These are phyloP conservation scores for Cicer chorassanicum DNA, from an alignment of 306 rosid species.

Conservation along the genomic window DNA sequence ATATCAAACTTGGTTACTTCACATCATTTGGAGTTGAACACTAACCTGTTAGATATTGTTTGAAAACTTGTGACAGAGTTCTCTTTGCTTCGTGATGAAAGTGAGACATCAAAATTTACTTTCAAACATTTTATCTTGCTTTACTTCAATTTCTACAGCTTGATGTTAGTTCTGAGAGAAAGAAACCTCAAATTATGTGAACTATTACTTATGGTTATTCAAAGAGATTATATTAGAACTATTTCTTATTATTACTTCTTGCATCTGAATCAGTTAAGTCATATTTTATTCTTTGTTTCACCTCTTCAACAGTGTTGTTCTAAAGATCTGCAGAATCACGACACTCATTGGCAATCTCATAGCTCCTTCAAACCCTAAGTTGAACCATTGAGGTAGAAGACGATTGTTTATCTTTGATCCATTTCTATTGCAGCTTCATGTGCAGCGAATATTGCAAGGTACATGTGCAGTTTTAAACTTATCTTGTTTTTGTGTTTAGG, in stretches of 20 bases:
- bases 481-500: neutral
- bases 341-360: neutral
- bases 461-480: conserved; percentile 9
- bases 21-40: conserved; percentile 27
- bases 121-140: conserved; percentile 3
- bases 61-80: conserved; percentile 23
- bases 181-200: conserved; percentile 31
- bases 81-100: conserved; percentile 18
- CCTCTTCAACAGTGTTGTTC: neutral
- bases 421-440: conserved; percentile 4
- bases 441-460: conserved; percentile 12
- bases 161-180: conserved; percentile 25
- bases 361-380: conserved; percentile 16
- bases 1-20: conserved; percentile 38
- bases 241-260: conserved; percentile 8
- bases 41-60: conserved; percentile 24
- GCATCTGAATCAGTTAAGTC: conserved; percentile 11
- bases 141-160: conserved; percentile 6
- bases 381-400: conserved; percentile 29
- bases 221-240: conserved; percentile 34
- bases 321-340: conserved; percentile 9
- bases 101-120: conserved; percentile 19
- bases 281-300: neutral
- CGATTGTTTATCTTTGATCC: conserved; percentile 12
- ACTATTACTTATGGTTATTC: conserved; percentile 23